Evolutionary conservation across 345 rosid species (phyloP), one percentile per base, ranked within the genome.

Genomic region (Pistacia atlantica): DNA sequence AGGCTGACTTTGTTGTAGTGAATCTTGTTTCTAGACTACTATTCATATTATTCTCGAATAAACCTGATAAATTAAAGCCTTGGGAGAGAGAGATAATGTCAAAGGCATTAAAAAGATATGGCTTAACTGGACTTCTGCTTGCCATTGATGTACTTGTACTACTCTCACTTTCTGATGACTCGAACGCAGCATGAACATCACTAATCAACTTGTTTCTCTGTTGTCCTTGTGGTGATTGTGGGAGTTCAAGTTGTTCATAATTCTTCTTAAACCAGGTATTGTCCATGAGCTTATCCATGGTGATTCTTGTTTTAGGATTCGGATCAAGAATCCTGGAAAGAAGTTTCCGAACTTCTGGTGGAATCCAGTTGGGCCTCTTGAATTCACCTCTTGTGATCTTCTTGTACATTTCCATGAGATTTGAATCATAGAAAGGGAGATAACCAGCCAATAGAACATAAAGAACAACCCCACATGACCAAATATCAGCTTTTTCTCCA

Each of bases 391-490:
- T 90, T 16, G 79, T 70, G 17, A 92, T 92, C 82, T 89, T 94
- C 64, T 82, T 81, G 14, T 92, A 92, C 89, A 94, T 74, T 67
- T 88, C 92, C 74, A 92, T 84, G 55, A 94, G 84, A 79, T 91
- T 94, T 10, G 79, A 67, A 20, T 94, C 90, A 2, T 85, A 85
- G 75, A 94, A 94, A 0, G 98, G 98, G 59, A 94, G 91, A 78
- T 80, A 91, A 48, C 96, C 97, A 1, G 96, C 96, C 71, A 94
- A 78, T 1, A 94, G 82, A 61, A 92, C 98, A 28, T 84, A 94
- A 14, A 94, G 77, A 71, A 94, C 80, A 48, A 91, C 96, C 17
- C 98, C 97, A 73, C 91, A 90, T 0, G 97, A 94, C 98, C 98
- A 94, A 46, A 92, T 91, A 77, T 94, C 98, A 0, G 96, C 89